These are phyloP conservation scores for Posidonia oceanica DNA, from an alignment of 116 monocot species.

Conservation along the genomic window DNA sequence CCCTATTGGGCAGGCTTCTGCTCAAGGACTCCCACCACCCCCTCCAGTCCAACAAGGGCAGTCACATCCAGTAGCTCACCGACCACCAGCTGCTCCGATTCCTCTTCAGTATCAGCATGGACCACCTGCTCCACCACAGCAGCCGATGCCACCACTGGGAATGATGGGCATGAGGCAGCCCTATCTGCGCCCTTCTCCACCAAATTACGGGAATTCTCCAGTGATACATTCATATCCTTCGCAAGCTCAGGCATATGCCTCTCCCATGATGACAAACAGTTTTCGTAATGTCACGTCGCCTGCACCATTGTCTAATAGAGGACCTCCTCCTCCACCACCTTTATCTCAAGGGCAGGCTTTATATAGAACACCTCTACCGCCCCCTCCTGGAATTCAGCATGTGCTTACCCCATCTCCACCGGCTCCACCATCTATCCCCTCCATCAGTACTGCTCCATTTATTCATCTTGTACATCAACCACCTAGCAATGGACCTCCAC, in stretches of 20 bases:
- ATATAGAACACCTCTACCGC: background rate
- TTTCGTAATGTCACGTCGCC: background rate
- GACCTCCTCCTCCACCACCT: slow-evolving; percentile 4
- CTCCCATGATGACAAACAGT: background rate
- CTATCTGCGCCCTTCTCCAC: background rate
- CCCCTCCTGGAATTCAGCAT: slow-evolving; percentile 1
- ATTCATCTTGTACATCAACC: background rate
- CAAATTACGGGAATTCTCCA: slow-evolving; percentile 1
- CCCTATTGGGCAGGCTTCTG: background rate
- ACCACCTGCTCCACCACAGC: background rate
- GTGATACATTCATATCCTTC: background rate
- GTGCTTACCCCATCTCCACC: slow-evolving; percentile 5
- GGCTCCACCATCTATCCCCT: background rate
- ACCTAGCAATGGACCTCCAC: background rate
- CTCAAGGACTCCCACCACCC: slow-evolving; percentile 4
- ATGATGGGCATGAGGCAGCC: slow-evolving; percentile 1
- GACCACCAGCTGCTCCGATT: background rate
- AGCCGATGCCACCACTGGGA: background rate
- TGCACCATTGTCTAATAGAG: slow-evolving; percentile 2
- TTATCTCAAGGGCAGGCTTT: background rate
- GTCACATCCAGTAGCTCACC: background rate
- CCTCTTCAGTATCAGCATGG: slow-evolving; percentile 2
- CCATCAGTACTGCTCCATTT: background rate
- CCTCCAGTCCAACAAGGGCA: background rate
- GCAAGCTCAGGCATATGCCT: slow-evolving; percentile 1